phyloP scores from a whole-genome alignment of 495 filamentous ascomycete genomes.

The Friedmanniomyces endolithicus region DNA sequence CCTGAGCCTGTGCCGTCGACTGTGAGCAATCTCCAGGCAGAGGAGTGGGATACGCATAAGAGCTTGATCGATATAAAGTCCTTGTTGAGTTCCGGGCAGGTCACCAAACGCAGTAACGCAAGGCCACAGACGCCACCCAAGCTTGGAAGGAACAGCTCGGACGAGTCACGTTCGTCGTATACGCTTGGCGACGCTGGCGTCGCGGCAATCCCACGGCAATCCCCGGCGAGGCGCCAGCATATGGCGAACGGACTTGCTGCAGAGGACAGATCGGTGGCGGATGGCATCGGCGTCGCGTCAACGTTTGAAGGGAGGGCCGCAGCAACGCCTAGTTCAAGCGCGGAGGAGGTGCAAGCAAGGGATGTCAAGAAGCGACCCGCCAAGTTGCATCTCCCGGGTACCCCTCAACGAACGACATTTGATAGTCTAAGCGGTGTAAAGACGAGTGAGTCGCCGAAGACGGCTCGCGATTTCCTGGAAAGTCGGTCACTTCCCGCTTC shows the following conservation, averaged over 20 bases:
- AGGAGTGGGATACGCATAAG: conserved; percentile 12
- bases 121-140: neutral
- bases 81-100: neutral
- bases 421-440: neutral
- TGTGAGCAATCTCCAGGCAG: neutral
- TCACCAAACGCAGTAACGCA: neutral
- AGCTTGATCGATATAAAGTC: conserved; percentile 18
- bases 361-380: conserved; percentile 5
- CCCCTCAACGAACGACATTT: neutral
- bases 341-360: conserved; percentile 12
- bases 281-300: conserved; percentile 6
- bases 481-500: conserved; percentile 3
- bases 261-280: neutral
- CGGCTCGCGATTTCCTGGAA: conserved; percentile 1
- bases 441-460: neutral
- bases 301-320: neutral
- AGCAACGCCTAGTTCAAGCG: neutral
- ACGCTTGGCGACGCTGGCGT: neutral
- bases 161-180: conserved; percentile 5
- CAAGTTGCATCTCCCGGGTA: neutral
- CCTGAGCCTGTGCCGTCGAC: neutral
- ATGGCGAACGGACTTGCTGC: neutral
- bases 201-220: neutral
- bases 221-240: conserved; percentile 6
- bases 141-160: neutral